A percentile compares a stretch with the other conserved stretches of the same genome.
These are phyloP conservation scores for Mercurialis annua DNA, from an alignment of 345 rosid genomes.

Conservation along the genomic window DNA sequence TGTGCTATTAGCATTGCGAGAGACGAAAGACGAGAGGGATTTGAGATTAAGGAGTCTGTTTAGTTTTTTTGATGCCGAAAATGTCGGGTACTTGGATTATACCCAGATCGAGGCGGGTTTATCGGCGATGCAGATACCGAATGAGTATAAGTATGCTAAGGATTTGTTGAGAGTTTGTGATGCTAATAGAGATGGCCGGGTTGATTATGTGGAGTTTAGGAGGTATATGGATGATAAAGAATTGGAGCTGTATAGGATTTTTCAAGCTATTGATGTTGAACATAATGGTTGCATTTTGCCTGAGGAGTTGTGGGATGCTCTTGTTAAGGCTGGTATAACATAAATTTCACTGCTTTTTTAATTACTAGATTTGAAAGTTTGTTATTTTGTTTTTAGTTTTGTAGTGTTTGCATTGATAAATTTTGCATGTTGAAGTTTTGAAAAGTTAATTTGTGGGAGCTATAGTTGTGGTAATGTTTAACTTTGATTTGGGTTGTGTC, in stretches of 20 bases:
- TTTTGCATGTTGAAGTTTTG: not conserved
- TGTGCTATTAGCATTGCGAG: conserved; percentile 66
- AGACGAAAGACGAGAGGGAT: conserved; percentile 85
- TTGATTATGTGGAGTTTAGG: conserved; percentile 79
- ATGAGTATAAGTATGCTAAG: conserved; percentile 70
- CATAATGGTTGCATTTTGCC: conserved; percentile 86
- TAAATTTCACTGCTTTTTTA: conserved; percentile 22
- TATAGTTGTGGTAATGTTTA: not conserved
- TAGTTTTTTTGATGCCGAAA: conserved; percentile 60
- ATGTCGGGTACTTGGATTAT: conserved; percentile 64
- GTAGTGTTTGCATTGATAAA: not conserved
- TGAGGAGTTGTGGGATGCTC: conserved; percentile 81
- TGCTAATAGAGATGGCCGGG: conserved; percentile 80
- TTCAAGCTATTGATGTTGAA: conserved; percentile 72
- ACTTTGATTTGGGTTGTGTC: not conserved
- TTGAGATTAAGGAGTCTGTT: conserved; percentile 60
- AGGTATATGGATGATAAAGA: conserved; percentile 88
- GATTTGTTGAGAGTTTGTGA: conserved; percentile 79
- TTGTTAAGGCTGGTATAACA: conserved; percentile 62
- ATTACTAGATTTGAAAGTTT: too few species aligned
- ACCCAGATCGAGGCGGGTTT: conserved; percentile 80
- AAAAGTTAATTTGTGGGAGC: not conserved
- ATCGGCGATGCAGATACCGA: conserved; percentile 70
- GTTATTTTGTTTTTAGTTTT: too few species aligned
- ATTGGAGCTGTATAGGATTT: conserved; percentile 63